Conservation (phyloP, 352 stramenopile genomes). For the Phytophthora capsici region DNA sequence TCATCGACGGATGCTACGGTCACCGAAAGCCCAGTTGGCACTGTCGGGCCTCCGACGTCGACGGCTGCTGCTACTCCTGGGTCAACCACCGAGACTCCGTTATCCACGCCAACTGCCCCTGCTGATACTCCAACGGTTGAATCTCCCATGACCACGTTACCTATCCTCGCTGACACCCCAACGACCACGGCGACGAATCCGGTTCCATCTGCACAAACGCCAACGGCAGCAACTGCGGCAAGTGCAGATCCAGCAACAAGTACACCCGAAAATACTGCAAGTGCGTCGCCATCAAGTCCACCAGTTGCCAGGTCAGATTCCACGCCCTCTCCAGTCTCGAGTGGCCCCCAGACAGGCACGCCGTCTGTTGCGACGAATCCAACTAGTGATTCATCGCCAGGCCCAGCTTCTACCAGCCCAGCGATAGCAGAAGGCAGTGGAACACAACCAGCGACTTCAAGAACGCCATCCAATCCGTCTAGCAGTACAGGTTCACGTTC, state of each 20-base stretch:
- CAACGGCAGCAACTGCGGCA: background rate
- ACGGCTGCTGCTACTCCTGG: background rate
- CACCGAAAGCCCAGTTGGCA: background rate
- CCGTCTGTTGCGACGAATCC: background rate
- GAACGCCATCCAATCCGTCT: background rate
- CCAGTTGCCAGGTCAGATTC: background rate
- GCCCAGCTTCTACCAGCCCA: background rate
- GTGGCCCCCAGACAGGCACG: conserved; percentile 1
- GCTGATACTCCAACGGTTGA: conserved; percentile 4
- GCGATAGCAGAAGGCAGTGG: background rate
- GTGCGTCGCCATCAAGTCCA: conserved; percentile 1
- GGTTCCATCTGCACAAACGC: background rate
- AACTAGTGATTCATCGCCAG: conserved; percentile 4
- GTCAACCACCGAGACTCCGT: background rate
- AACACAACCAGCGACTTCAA: conserved; percentile 5
- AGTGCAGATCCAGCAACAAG: conserved; percentile 8
- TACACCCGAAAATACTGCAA: conserved; percentile 1
- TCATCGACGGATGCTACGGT: conserved; percentile 1
- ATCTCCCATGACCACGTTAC: conserved; percentile 2
- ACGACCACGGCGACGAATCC: conserved; percentile 3
- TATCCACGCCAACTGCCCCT: background rate
- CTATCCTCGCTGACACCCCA: conserved; percentile 15
- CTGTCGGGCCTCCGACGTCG: background rate
- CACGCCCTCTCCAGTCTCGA: background rate
- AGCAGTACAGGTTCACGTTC: background rate